Base-by-base conservation (phyloP, 2,329 filamentous ascomycete species). In the Aspergillus jensenii region DNA sequence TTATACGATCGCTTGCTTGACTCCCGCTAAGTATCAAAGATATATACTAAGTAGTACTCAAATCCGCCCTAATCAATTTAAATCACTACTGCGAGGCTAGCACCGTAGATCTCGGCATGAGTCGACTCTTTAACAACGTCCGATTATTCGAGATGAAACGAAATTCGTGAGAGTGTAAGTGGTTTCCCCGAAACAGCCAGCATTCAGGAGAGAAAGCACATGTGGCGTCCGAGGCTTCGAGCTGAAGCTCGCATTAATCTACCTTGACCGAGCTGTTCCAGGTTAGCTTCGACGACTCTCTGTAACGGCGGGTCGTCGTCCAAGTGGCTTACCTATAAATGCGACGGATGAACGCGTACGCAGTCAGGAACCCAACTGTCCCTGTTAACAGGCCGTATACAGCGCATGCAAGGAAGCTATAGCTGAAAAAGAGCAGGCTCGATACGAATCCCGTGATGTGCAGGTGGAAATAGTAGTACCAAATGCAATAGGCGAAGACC, bases 311-410 rank as follows among this genome's bases (percentile, higher is more conserved):
- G 21, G 21, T 35, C 33, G 33, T 11, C 9, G 14, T 35, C 33
- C 7, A 9, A 78, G 27, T 84, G 7, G 78, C 86, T 78, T 73
- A 90, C 87, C 85, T 85, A 72, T 95, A 96, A 69, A 96, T 92
- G 71, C 88, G 85, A 70, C 90, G 81, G 55, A 96, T 86, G 79
- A 96, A 96, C 2, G 87, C 84, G 77, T 95, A 96, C 6, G 90
- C 89, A 41, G 89, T 88, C 74, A 96, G 74, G 74, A 96, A 96
- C 2, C 91, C 91, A 55, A 96, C 84, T 0, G 91, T 96, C 23
- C 91, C 91, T 9, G 88, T 91, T 62, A 95, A 77, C 50, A 96
- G 78, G 1, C 89, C 90, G 71, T 95, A 96, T 3, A 95, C 87
- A 45, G 85, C 82, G 73, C 90, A 96, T 1, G 90, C 90, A 66